A percentile compares a stretch with the other conserved stretches of the same genome.
Evolutionary conservation across 768 basidiomycete genomes (phyloP).

Genomic region (Hypholoma fasciculare): DNA sequence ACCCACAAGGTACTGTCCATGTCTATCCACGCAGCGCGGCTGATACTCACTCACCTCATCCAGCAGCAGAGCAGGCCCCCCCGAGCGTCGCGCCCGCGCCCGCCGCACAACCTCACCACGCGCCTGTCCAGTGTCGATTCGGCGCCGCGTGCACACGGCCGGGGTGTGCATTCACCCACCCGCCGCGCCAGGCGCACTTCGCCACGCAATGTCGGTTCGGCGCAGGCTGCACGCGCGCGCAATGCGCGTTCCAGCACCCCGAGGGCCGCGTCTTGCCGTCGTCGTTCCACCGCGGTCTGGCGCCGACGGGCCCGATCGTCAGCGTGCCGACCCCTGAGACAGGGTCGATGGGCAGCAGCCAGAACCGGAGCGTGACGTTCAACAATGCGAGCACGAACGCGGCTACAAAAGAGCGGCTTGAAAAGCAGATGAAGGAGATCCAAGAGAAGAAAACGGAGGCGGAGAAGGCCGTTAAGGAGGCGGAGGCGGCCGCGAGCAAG

Average conservation of each 20-base stretch:
- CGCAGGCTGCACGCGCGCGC: conserved; percentile 78
- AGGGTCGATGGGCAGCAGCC: conserved; percentile 67
- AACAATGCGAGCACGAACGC: conserved; percentile 43
- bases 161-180: conserved; percentile 69
- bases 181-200: conserved; percentile 45
- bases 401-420: conserved; percentile 45
- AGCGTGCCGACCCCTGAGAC: conserved; percentile 62
- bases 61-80: conserved; percentile 39
- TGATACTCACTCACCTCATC: conserved; percentile 16
- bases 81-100: conserved; percentile 21
- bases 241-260: conserved; percentile 92
- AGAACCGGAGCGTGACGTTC: conserved; percentile 71
- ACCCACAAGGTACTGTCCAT: conserved; percentile 55
- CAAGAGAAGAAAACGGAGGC: conserved; percentile 64
- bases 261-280: conserved; percentile 79
- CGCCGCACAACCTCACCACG: conserved; percentile 26
- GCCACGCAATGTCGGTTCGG: conserved; percentile 79
- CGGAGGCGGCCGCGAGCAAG: conserved; percentile 60
- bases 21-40: conserved; percentile 3
- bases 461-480: conserved; percentile 66
- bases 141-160: conserved; percentile 71
- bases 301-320: conserved; percentile 58
- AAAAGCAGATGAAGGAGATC: conserved; percentile 55
- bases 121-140: conserved; percentile 60
- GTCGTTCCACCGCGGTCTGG: conserved; percentile 78